phyloP scores from a whole-genome alignment of 2,329 filamentous ascomycete species.

The Boeremia exigua region DNA sequence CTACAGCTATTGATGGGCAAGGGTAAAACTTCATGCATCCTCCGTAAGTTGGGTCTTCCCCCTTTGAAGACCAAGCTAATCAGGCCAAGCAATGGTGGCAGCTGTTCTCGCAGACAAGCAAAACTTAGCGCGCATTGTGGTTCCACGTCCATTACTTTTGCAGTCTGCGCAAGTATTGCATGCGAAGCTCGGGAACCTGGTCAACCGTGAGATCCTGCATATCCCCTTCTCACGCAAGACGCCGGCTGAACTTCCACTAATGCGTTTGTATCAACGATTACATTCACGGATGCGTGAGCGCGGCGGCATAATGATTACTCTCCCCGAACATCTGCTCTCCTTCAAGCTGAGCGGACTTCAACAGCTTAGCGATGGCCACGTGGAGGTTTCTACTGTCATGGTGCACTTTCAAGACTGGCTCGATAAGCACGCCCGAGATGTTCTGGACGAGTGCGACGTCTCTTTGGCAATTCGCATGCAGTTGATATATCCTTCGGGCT shows the following conservation, averaged over 20 bases:
- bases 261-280: conserved; percentile 45
- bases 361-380: conserved; percentile 57
- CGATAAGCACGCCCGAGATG: conserved; percentile 59
- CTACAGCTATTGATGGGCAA: conserved; percentile 73
- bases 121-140: conserved; percentile 60
- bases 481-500: conserved; percentile 54
- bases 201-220: conserved; percentile 61
- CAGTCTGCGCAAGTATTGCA: conserved; percentile 66
- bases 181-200: conserved; percentile 60
- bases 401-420: conserved; percentile 60
- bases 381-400: conserved; percentile 55
- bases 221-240: conserved; percentile 65
- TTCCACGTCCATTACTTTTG: conserved; percentile 62
- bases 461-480: conserved; percentile 52
- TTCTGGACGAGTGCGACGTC: conserved; percentile 67
- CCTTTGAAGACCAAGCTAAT: conserved; percentile 58
- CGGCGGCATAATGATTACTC: conserved; percentile 63
- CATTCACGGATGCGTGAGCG: conserved; percentile 51
- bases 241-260: conserved; percentile 36
- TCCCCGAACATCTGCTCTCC: conserved; percentile 70
- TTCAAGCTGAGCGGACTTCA: conserved; percentile 69
- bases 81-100: conserved; percentile 60
- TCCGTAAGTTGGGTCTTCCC: conserved; percentile 24
- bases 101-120: conserved; percentile 48
- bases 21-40: conserved; percentile 70